Evolutionary conservation across 805 yeast species (phyloP).

Genomic region (Candida lessepsii): DNA sequence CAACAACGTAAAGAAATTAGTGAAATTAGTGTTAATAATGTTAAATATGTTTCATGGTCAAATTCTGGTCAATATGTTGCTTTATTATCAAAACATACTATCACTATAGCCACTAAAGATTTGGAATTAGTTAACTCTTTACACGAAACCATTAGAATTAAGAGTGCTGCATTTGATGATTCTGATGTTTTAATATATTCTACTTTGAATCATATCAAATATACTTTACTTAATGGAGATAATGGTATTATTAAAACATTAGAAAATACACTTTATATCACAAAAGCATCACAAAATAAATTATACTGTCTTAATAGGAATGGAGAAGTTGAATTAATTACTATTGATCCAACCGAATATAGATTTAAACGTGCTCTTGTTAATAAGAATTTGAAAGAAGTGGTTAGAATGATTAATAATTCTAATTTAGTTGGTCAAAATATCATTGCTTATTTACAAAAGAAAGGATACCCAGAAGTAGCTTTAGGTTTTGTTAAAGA

Average conservation of each 20-base stretch:
- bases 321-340: constrained; percentile 75
- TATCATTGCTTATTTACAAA: constrained; percentile 90
- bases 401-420: constrained; percentile 78
- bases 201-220: constrained; percentile 93
- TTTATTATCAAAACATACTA: constrained; percentile 84
- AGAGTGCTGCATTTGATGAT: constrained; percentile 98
- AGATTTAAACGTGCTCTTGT: constrained; percentile 92
- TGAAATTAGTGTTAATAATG: constrained; percentile 68
- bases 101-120: constrained; percentile 79
- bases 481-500: constrained; percentile 97
- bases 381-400: constrained; percentile 87
- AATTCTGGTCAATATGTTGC: constrained; percentile 85
- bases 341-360: constrained; percentile 95
- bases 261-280: constrained; percentile 81
- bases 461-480: constrained; percentile 95
- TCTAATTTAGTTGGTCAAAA: constrained; percentile 96
- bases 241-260: constrained; percentile 91
- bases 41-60: constrained; percentile 89
- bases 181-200: constrained; percentile 87
- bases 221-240: constrained; percentile 90
- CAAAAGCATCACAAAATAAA: constrained; percentile 64
- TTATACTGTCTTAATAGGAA: constrained; percentile 82
- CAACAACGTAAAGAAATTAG: constrained; percentile 83
- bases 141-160: constrained; percentile 96
- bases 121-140: constrained; percentile 76